A percentile compares a stretch with the other conserved stretches of the same genome.
phyloP scores from a whole-genome alignment of 495 filamentous ascomycete species.

The Parathielavia appendiculata region DNA sequence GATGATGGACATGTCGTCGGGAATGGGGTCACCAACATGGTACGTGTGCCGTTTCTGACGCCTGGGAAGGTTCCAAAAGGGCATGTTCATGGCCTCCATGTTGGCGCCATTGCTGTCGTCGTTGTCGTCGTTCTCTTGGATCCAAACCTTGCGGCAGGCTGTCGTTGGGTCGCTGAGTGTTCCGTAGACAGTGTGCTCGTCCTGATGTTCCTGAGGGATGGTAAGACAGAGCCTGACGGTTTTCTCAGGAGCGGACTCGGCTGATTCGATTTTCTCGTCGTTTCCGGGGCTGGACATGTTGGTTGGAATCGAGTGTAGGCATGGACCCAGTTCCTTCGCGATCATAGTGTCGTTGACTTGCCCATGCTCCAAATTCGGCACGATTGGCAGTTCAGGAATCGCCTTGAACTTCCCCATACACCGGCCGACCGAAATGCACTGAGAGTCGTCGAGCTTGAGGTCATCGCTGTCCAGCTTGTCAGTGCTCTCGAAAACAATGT shows the following conservation, averaged over 20 bases:
- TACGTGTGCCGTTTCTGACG: background rate
- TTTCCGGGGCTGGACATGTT: background rate
- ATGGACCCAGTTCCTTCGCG: background rate
- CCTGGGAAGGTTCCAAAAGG: conserved; percentile 13
- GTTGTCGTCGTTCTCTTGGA: background rate
- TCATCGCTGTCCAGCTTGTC: conserved; percentile 4
- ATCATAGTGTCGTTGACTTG: background rate
- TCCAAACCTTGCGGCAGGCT: background rate
- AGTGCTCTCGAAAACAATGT: background rate
- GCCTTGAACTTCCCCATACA: background rate
- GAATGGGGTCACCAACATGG: background rate
- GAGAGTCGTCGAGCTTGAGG: conserved; percentile 20
- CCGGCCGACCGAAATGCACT: conserved; percentile 22
- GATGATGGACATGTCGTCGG: conserved; percentile 24
- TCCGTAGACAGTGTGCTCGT: background rate
- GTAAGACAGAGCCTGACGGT: background rate
- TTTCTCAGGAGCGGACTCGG: background rate
- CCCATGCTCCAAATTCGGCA: background rate
- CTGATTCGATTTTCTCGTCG: background rate
- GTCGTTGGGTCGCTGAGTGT: background rate
- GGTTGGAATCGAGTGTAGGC: background rate
- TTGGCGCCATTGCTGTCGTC: conserved; percentile 1
- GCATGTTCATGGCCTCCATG: conserved; percentile 20
- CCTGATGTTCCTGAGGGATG: background rate
- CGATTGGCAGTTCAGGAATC: background rate